Base-by-base conservation (phyloP, 768 basidiomycete genomes). In the Pulveroboletus sp. region DNA sequence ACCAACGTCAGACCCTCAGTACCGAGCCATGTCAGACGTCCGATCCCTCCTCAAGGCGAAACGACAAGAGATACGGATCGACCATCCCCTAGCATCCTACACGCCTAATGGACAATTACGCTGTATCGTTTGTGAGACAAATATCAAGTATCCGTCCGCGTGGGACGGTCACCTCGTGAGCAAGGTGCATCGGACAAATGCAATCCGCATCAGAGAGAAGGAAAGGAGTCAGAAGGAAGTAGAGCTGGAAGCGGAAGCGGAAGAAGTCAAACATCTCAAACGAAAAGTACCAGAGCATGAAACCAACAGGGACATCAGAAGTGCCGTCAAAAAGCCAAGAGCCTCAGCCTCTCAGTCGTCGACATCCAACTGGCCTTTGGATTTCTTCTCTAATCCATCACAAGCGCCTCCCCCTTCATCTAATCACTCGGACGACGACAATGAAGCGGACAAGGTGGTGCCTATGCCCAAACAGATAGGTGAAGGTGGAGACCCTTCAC, bases 91-190 rank as follows among this genome's bases (percentile, higher is more conserved):
- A 38, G 89, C 89, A 6, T 68, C 82, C 4, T 92, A 93, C 62
- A 80, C 69, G 24, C 57, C 78, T 5, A 69, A 70, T 26, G 86
- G 88, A 40, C 83, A 86, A 60, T 73, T 93, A 27, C 79, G 81
- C 50, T 93, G 89, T 58, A 60, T 73, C 5, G 77, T 81, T 24
- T 93, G 89, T 60, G 74, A 74, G 2, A 76, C 72, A 10, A 50
- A 68, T 17, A 75, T 93, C 49, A 92, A 90, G 59, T 81, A 89
- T 59, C 77, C 86, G 3, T 80, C 85, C 24, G 85, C 86, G n/a
- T 93, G 89, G 89, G 82, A 89, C 51, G 88, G 89, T 18, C 89
- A 93, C 68, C 65, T 93, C 17, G 89, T 85, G 11, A 89, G 85
- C 70, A 92, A 92, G 69, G 68, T 68, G 2, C 89, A 93, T 63